Evolutionary conservation across 108 stramenopile genomes (phyloP).

Genomic region (Conticribra weissflogii): DNA sequence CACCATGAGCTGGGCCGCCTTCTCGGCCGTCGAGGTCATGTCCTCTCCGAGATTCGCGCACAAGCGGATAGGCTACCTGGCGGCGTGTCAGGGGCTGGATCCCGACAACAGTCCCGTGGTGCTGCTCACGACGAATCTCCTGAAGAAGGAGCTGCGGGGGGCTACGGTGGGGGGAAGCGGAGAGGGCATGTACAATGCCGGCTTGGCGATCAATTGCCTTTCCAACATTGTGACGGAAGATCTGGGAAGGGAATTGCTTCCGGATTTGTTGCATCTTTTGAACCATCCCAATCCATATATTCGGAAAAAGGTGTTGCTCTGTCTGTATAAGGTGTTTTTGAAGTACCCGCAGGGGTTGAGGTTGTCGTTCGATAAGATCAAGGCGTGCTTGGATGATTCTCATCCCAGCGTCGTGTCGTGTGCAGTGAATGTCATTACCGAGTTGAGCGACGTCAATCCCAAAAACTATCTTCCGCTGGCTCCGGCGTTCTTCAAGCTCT

Average conservation of each 20-base stretch:
- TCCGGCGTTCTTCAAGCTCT: conserved; percentile 95
- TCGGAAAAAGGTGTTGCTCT: conserved; percentile 96
- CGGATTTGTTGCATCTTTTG: conserved; percentile 87
- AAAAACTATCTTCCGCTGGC: conserved; percentile 97
- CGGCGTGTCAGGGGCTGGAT: conserved; percentile 93
- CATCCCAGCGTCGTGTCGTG: conserved; percentile 94
- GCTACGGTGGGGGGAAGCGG: conserved; percentile 52
- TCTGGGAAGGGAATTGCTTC: conserved; percentile 89
- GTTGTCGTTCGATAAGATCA: conserved; percentile 93
- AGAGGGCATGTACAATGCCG: conserved; percentile 91
- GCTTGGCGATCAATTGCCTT: conserved; percentile 96
- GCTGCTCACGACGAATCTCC: conserved; percentile 94
- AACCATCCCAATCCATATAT: conserved; percentile 92
- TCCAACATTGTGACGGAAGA: conserved; percentile 97
- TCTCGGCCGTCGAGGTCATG: conserved; percentile 96
- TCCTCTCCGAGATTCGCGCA: conserved; percentile 91
- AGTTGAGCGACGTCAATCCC: conserved; percentile 96
- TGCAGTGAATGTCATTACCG: conserved; percentile 99
- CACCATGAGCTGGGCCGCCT: conserved; percentile 96
- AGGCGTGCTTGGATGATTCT: conserved; percentile 88
- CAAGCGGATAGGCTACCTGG: conserved; percentile 95
- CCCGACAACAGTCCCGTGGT: conserved; percentile 92
- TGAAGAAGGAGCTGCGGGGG: conserved; percentile 96
- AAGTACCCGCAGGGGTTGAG: conserved; percentile 99
- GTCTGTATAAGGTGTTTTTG: conserved; percentile 96